Base-by-base conservation (phyloP, 495 filamentous ascomycete genomes). In the Aspergillus diversus region DNA sequence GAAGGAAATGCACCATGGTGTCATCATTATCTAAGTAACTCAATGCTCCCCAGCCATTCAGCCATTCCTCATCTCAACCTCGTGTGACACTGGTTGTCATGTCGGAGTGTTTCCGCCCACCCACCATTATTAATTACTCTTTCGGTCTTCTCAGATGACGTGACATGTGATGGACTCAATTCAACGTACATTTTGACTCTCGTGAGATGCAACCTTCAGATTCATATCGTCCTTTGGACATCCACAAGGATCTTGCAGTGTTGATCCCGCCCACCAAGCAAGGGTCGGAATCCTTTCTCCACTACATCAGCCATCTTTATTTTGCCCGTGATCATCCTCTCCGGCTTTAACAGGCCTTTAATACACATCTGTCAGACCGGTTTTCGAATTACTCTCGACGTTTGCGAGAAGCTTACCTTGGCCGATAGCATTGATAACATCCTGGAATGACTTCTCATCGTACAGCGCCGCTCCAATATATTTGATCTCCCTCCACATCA, bases 251-350 rank as follows among this genome's bases (percentile, higher is more conserved):
- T 75, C 56, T 75, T 75, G 60, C 61, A 85, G 42, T 88, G 83
- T 31, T 80, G 79, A 34, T 85, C 83, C 54, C 83, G 82, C 35
- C 86, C 80, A n/a, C 83, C 67, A 50, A 87, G 72, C 60, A 88
- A 71, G 12, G 77, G 64, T 66, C 83, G 76, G 71, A 87, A 84
- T 2, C 86, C 86, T 43, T 83, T 77, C 35, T 86, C 83, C 58
- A 85, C 81, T 32, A 87, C 81, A 17, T 85, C 77, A 33, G 81
- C 75, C 64, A 89, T 62, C 17, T 71, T 66, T 37, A 88, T 81
- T 65, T 76, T 80, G 37, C 46, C 59, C 17, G 63, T 88, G 62
- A 89, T 86, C 86, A 89, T 89, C 11, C 69, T 69, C 51, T 79
- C 74, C n/a, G 83, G 84, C 35, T 77, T 77, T 60, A 87, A 74